Percentiles rank a stretch among this genome's conserved stretches.
Evolutionary conservation across 2,329 filamentous ascomycete species (phyloP).

Genomic region (Botryotinia calthae): DNA sequence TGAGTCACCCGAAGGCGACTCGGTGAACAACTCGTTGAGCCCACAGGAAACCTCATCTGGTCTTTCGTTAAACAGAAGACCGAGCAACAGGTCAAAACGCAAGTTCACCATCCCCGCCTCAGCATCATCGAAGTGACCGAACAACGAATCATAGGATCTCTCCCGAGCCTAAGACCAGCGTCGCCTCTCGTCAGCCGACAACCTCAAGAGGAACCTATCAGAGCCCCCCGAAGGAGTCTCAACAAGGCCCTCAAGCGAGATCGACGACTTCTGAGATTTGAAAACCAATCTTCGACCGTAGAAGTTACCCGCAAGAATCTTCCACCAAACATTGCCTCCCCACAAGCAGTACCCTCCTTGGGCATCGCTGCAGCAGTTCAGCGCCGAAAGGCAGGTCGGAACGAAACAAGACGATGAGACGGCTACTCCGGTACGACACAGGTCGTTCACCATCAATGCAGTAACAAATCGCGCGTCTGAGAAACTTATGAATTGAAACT

Average conservation of each 20-base stretch:
- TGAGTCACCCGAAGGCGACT: background rate
- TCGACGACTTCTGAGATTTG: background rate
- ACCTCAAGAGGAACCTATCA: conserved; percentile 11
- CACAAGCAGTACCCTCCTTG: conserved; percentile 4
- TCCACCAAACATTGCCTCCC: conserved; percentile 2
- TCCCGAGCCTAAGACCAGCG: background rate
- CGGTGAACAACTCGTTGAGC: background rate
- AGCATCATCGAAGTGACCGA: conserved; percentile 15
- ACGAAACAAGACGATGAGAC: conserved; percentile 15
- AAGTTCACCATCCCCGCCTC: conserved; percentile 18
- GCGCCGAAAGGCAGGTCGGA: background rate
- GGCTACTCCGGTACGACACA: conserved; percentile 11
- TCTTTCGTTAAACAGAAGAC: conserved; percentile 6
- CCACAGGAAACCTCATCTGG: conserved; percentile 2
- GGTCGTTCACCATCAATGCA: conserved; percentile 14
- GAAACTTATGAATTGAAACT: conserved; percentile 9
- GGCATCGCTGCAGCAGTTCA: conserved; percentile 15
- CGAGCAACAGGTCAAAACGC: conserved; percentile 16
- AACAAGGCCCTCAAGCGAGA: conserved; percentile 11
- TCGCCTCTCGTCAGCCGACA: background rate
- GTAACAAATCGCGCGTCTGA: conserved; percentile 8
- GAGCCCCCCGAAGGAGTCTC: conserved; percentile 6
- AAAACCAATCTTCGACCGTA: conserved; percentile 4
- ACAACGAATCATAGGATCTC: conserved; percentile 17
- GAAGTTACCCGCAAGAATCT: conserved; percentile 12